phyloP scores from a whole-genome alignment of 108 stramenopile species.

The Skeletonema marinoi region DNA sequence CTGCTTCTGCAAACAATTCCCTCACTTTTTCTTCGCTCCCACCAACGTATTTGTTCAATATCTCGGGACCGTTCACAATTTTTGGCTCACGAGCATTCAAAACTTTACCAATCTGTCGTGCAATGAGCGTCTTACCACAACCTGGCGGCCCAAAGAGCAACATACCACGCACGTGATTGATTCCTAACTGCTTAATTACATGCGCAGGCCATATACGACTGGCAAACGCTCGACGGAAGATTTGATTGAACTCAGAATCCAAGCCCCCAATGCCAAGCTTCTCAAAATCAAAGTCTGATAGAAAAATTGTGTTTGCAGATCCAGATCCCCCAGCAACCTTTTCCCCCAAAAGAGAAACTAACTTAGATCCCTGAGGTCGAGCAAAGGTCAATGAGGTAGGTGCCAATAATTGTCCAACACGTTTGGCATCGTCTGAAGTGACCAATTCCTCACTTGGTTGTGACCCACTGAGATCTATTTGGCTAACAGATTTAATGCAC shows the following conservation, averaged over 20 bases:
- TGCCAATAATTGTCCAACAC: constrained; percentile 65
- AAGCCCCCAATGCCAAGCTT: constrained; percentile 98
- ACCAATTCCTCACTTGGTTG: constrained; percentile 25
- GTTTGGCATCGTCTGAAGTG: constrained; percentile 5
- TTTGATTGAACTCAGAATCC: constrained; percentile 95
- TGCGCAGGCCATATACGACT: constrained; percentile 95
- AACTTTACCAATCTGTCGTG: constrained; percentile 97
- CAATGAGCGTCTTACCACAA: constrained; percentile 98
- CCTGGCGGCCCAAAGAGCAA: constrained; percentile 90
- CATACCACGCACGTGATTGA: constrained; percentile 98
- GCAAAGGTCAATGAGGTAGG: constrained; percentile 72
- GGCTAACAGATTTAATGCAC: constrained; percentile 47
- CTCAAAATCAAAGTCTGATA: constrained; percentile 95
- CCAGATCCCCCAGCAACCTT: constrained; percentile 73
- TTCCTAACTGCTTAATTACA: constrained; percentile 96
- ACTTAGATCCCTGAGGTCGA: constrained; percentile 49
- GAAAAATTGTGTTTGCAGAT: constrained; percentile 78
- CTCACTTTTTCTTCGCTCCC: constrained; percentile 97
- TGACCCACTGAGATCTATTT: constrained; percentile 46
- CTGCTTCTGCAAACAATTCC: constrained; percentile 94
- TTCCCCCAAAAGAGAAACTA: constrained; percentile 57
- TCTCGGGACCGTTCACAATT: constrained; percentile 99
- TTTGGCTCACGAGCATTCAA: constrained; percentile 97
- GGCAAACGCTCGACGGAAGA: constrained; percentile 98
- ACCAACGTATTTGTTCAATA: constrained; percentile 98